Evolutionary conservation across 805 yeast species (phyloP).

Genomic region (Ogataea methylovora): DNA sequence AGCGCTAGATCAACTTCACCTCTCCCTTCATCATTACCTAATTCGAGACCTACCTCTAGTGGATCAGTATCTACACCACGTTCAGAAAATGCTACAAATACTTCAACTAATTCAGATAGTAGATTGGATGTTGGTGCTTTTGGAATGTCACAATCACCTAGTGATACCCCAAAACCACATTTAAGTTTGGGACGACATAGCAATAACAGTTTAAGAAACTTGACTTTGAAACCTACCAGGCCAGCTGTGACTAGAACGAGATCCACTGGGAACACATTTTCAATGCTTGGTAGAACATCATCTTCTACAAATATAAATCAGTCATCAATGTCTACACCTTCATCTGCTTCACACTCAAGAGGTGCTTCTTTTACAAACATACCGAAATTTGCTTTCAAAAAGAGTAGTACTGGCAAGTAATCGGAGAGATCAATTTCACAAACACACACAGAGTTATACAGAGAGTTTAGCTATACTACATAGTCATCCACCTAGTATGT

Average conservation of each 20-base stretch:
- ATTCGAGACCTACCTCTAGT: background rate
- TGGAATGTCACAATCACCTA: constrained; percentile 2
- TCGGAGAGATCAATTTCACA: no score
- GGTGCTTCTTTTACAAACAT: background rate
- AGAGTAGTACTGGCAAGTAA: background rate
- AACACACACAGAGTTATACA: no score
- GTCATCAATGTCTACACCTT: background rate
- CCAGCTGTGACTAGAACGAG: no score
- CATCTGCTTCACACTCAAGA: background rate
- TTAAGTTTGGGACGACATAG: constrained; percentile 1
- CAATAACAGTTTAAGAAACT: background rate
- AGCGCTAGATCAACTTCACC: no score
- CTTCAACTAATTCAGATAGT: background rate
- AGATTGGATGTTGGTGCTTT: constrained; percentile 2
- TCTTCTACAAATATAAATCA: background rate
- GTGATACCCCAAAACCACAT: background rate
- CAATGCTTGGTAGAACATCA: background rate
- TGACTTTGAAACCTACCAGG: no score
- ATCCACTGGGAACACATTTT: no score
- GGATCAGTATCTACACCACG: background rate
- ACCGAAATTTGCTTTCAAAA: background rate
- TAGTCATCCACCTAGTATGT: no score
- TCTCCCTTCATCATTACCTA: no score
- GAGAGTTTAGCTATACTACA: no score
- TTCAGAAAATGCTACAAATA: background rate